A percentile compares a stretch with the other conserved stretches of the same genome.
Evolutionary conservation across 2,329 filamentous ascomycete species (phyloP).

Genomic region (Diaporthe citrichinensis): DNA sequence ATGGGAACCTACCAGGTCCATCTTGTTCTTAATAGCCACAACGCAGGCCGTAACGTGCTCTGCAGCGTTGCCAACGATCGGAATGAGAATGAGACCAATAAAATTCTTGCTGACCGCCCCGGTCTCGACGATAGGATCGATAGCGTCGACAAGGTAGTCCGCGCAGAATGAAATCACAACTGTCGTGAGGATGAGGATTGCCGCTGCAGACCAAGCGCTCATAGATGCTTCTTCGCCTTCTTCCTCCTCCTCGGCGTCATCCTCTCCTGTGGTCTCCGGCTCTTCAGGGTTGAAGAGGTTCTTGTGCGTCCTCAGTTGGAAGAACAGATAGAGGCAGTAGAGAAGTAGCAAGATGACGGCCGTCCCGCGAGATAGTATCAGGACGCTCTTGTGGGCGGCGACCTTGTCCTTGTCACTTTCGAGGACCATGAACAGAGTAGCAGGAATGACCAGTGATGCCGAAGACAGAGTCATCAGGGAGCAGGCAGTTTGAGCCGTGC

Average conservation of each 20-base stretch:
- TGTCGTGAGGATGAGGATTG: conserved; percentile 79
- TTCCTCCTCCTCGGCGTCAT: conserved; percentile 57
- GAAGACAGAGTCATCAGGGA: conserved; percentile 83
- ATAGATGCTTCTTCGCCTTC: conserved; percentile 65
- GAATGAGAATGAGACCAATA: conserved; percentile 83
- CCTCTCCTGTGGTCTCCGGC: conserved; percentile 46
- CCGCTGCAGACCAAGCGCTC: conserved; percentile 73
- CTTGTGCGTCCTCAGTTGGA: conserved; percentile 83
- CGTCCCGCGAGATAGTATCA: conserved; percentile 81
- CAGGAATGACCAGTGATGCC: conserved; percentile 84
- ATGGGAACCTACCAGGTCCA: conserved; percentile 63
- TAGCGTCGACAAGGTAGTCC: conserved; percentile 78
- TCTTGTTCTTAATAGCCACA: conserved; percentile 83
- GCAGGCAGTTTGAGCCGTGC: conserved; percentile 82
- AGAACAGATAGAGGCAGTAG: conserved; percentile 83
- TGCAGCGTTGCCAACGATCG: conserved; percentile 84
- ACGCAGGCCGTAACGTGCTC: conserved; percentile 87
- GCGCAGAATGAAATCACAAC: conserved; percentile 80
- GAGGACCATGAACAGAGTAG: conserved; percentile 59
- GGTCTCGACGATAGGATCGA: conserved; percentile 75
- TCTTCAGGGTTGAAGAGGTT: conserved; percentile 75
- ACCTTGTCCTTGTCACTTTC: conserved; percentile 55
- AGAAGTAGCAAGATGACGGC: conserved; percentile 81
- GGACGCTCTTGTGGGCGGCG: conserved; percentile 64
- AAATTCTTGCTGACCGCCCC: conserved; percentile 84